Percentiles rank a stretch among this genome's conserved stretches.
Conservation (phyloP, 176 grass and related monocot genomes). For the Stipa capillata region DNA sequence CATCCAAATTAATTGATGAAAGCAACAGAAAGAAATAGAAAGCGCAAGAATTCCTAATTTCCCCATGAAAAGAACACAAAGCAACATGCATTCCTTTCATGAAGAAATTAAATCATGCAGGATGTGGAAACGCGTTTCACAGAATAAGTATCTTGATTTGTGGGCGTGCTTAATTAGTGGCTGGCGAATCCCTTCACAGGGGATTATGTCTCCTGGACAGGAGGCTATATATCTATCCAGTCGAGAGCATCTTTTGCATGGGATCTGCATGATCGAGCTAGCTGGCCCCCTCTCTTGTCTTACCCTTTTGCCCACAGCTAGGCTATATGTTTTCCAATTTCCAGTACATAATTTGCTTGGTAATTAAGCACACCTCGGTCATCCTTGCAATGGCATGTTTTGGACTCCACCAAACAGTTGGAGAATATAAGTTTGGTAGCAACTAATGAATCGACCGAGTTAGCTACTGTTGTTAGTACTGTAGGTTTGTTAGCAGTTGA, state of each 20-base stretch:
- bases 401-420: neutral
- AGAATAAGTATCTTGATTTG: too few relatives aligned
- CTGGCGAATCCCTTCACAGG: constrained; percentile 14
- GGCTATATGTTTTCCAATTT: too few relatives aligned
- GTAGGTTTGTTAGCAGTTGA: neutral
- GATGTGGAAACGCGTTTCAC: neutral
- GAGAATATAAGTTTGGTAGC: neutral
- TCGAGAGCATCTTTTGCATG: too few relatives aligned
- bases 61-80: neutral
- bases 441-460: neutral
- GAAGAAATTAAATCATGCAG: neutral
- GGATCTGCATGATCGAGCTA: too few relatives aligned
- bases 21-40: neutral
- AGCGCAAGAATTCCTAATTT: too few relatives aligned
- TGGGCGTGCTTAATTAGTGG: constrained; percentile 13
- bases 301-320: too few relatives aligned
- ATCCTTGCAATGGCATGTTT: neutral
- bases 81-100: neutral
- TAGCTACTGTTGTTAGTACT: neutral
- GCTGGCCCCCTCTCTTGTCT: too few relatives aligned
- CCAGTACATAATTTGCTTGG: neutral
- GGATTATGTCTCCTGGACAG: constrained; percentile 16
- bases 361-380: neutral
- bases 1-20: neutral
- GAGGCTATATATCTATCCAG: too few relatives aligned